Evolutionary conservation across 2,329 filamentous ascomycete species (phyloP).

Genomic region (Botrytis paeoniae): DNA sequence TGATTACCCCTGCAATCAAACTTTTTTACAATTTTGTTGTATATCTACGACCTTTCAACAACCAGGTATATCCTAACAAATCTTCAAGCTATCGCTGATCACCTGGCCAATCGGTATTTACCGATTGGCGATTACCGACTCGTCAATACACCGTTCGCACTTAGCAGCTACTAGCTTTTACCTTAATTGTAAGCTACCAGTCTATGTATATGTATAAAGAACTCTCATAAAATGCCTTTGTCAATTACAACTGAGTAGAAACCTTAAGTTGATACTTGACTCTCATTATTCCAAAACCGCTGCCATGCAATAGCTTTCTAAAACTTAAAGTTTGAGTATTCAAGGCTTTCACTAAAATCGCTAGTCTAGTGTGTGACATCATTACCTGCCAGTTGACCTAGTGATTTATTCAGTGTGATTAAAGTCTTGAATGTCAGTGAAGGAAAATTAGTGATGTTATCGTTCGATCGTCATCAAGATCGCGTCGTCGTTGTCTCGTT

Average conservation of each 20-base stretch:
- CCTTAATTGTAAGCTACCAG: background rate
- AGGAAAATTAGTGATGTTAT: background rate
- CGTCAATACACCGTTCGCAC: background rate
- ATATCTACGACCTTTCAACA: background rate
- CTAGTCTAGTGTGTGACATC: background rate
- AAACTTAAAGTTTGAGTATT: background rate
- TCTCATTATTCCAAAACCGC: background rate
- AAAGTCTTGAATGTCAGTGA: background rate
- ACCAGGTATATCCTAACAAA: background rate
- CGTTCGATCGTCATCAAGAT: background rate
- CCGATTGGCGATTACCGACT: background rate
- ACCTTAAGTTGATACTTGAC: background rate
- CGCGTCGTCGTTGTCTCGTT: background rate
- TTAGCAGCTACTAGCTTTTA: background rate
- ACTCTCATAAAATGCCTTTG: background rate
- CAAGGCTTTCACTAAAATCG: background rate
- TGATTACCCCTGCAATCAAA: background rate
- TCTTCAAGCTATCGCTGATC: background rate
- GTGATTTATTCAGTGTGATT: background rate
- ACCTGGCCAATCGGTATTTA: background rate
- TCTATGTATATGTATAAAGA: background rate
- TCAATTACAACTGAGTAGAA: background rate
- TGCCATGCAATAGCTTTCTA: background rate
- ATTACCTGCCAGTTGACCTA: background rate
- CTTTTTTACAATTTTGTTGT: background rate